Conservation (phyloP, 2,329 filamentous ascomycete genomes). For the Paecilomyces formosus region DNA sequence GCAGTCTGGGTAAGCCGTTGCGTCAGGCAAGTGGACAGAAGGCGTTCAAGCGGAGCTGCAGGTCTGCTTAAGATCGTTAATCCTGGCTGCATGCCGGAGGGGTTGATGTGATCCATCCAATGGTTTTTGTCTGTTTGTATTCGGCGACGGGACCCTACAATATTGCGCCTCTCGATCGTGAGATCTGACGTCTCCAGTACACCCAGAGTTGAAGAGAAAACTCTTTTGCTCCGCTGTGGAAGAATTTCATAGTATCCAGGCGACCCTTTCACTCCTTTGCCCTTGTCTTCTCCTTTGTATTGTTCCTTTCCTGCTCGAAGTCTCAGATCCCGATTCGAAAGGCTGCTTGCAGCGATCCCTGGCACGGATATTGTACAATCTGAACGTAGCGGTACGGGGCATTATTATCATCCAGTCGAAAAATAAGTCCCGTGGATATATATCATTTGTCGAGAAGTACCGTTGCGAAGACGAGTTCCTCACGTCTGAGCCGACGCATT, state of each 20-base stretch:
- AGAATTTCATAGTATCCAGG: neutral
- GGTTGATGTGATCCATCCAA: constrained; percentile 25
- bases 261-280: neutral
- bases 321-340: neutral
- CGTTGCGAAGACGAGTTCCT: neutral
- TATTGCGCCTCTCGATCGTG: constrained; percentile 7
- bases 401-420: neutral
- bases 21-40: neutral
- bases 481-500: neutral
- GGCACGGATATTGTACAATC: neutral
- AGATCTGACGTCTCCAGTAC: constrained; percentile 4
- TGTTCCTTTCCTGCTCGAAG: neutral
- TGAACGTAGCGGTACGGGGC: neutral
- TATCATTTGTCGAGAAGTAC: neutral
- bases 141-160: constrained; percentile 10
- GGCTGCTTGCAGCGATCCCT: neutral
- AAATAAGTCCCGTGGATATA: neutral
- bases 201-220: neutral
- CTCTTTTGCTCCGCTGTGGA: neutral
- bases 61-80: constrained; percentile 4
- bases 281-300: neutral
- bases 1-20: neutral
- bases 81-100: constrained; percentile 15
- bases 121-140: constrained; percentile 14
- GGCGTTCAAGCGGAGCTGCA: neutral